Conservation (phyloP, 108 stramenopile species). For the Aurantiochytrium sp. region DNA sequence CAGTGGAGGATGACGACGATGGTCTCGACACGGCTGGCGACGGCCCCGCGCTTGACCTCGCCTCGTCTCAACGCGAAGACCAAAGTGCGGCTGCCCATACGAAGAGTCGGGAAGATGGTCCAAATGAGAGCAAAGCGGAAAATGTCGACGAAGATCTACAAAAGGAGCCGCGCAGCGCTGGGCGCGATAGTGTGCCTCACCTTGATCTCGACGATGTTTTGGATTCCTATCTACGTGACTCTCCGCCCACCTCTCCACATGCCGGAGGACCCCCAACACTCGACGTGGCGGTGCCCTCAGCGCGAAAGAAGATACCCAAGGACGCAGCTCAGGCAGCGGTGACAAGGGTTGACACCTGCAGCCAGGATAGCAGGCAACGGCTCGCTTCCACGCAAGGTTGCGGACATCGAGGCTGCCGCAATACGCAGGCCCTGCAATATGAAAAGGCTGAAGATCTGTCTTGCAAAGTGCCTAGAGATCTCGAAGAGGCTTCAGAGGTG, state of each 20-base stretch:
- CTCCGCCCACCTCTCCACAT: not conserved
- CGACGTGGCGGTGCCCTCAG: not conserved
- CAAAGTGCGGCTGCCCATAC: not conserved
- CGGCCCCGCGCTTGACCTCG: not conserved
- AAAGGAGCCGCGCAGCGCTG: too few species aligned
- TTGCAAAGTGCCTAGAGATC: not conserved
- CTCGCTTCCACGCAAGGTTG: not conserved
- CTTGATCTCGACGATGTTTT: slow-evolving; percentile 5
- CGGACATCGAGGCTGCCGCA: not conserved
- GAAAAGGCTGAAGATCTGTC: not conserved
- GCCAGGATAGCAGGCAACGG: too few species aligned
- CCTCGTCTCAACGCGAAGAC: not conserved
- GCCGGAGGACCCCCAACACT: not conserved
- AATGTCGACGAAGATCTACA: too few species aligned
- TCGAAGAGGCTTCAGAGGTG: not conserved
- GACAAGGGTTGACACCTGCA: too few species aligned
- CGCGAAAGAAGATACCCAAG: not conserved
- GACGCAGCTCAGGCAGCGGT: too few species aligned
- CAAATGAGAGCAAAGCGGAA: not conserved
- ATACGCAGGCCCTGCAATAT: not conserved
- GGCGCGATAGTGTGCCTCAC: not conserved
- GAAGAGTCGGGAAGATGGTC: not conserved
- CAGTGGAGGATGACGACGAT: too few species aligned
- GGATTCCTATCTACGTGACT: not conserved
- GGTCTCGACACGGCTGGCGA: not conserved